phyloP scores from a whole-genome alignment of 768 basidiomycete species.

The Rhodotorula diobovata region DNA sequence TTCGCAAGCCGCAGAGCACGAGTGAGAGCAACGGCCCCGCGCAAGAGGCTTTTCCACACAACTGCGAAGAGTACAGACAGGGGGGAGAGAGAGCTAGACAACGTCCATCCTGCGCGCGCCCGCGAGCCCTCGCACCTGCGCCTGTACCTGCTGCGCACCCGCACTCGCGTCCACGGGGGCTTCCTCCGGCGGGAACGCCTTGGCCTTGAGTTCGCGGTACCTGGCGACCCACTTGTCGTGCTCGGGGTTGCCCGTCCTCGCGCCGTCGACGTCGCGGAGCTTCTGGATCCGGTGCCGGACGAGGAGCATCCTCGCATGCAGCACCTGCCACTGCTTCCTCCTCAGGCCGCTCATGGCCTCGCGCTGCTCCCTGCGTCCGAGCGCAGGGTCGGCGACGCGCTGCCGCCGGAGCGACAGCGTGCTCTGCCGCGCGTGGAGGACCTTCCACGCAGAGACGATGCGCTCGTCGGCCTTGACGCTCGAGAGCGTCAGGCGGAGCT shows the following conservation, averaged over 20 bases:
- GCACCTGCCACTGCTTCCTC: constrained; percentile 23
- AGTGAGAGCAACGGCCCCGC: too few species aligned
- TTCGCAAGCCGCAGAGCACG: not conserved
- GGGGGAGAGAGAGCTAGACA: not conserved
- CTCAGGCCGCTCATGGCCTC: not conserved
- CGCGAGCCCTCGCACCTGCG: too few species aligned
- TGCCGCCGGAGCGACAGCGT: not conserved
- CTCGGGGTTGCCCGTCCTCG: constrained; percentile 6
- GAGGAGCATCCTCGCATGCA: constrained; percentile 13
- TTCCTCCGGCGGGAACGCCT: not conserved
- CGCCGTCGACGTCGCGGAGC: constrained; percentile 16
- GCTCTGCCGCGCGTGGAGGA: constrained; percentile 6
- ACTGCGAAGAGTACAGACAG: not conserved
- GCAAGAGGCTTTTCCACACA: not conserved
- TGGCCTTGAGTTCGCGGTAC: not conserved
- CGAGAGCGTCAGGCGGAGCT: constrained; percentile 21
- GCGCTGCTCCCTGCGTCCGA: not conserved
- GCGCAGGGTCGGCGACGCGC: not conserved
- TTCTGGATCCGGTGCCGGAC: constrained; percentile 19
- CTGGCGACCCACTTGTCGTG: constrained; percentile 6
- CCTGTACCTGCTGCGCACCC: not conserved
- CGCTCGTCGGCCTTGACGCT: constrained; percentile 25
- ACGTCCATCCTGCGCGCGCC: too few species aligned
- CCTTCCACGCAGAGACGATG: constrained; percentile 6
- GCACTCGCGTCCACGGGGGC: not conserved